phyloP scores from a whole-genome alignment of 306 rosid genomes.

The Acacia acuminata region DNA sequence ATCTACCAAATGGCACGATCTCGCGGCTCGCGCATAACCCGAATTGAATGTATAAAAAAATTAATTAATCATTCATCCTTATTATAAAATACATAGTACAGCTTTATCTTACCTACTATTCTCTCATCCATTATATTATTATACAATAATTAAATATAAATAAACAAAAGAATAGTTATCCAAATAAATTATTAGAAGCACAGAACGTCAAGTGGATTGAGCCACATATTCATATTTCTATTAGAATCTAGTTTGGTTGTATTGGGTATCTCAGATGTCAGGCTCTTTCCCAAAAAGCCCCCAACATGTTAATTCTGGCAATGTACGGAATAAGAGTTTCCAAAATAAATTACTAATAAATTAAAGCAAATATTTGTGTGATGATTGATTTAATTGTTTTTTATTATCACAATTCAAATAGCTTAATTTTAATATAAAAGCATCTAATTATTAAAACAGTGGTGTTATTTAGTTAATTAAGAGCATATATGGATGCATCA shows the following conservation, averaged over 20 bases:
- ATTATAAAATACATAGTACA: neutral
- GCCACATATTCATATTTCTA: neutral
- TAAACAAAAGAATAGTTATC: neutral
- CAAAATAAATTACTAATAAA: neutral
- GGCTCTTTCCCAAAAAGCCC: neutral
- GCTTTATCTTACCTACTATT: constrained; percentile 20
- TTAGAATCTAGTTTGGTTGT: neutral
- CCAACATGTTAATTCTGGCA: neutral
- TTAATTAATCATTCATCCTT: constrained; percentile 43
- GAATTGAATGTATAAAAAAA: neutral
- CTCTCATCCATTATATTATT: neutral
- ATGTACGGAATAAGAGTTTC: neutral
- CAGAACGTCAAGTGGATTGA: neutral
- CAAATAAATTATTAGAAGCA: neutral
- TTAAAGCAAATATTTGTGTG: neutral
- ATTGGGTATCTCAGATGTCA: neutral
- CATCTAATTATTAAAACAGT: neutral
- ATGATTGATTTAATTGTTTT: neutral
- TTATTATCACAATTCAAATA: neutral
- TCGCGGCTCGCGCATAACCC: neutral
- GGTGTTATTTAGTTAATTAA: neutral
- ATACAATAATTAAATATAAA: neutral
- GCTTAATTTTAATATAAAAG: neutral
- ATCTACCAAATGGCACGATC: constrained; percentile 5
- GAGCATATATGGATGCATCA: neutral